These are phyloP conservation scores for Pseudopyrenochaeta lycopersici DNA, from an alignment of 2,329 filamentous ascomycete genomes.

Conservation along the genomic window DNA sequence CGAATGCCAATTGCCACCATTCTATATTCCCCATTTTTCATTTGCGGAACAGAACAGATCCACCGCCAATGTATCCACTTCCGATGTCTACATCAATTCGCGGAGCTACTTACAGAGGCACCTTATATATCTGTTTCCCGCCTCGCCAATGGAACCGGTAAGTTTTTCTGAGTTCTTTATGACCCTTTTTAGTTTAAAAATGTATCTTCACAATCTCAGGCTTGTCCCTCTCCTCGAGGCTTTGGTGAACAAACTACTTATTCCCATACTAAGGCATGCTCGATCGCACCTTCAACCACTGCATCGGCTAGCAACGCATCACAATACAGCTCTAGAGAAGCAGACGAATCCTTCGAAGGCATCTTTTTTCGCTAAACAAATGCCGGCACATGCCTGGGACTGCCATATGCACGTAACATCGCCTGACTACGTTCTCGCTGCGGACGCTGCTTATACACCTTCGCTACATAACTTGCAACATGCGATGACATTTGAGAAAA, in stretches of 20 bases:
- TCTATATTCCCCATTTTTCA: not conserved
- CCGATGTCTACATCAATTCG: conserved; percentile 1
- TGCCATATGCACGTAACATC: conserved; percentile 72
- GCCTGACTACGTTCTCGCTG: conserved; percentile 60
- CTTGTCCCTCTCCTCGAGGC: no score
- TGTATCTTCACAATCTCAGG: no score
- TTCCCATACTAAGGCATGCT: conserved; percentile 10
- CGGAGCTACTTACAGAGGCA: not conserved
- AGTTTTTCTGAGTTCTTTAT: no score
- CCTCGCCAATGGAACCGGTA: no score
- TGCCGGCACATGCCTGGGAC: conserved; percentile 62
- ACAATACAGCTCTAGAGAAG: not conserved
- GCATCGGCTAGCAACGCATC: conserved; percentile 1
- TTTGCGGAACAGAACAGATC: not conserved
- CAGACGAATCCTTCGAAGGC: not conserved
- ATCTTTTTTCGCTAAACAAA: conserved; percentile 18
- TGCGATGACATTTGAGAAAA: conserved; percentile 60
- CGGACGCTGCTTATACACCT: conserved; percentile 45
- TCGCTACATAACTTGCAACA: conserved; percentile 60
- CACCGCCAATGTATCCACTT: no score
- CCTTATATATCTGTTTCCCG: no score
- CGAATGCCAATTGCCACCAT: no score
- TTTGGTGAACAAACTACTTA: conserved; percentile 6
- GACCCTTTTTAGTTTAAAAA: no score
- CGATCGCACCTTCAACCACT: conserved; percentile 3